These are phyloP conservation scores for Talaromyces wortmannii DNA, from an alignment of 495 filamentous ascomycete genomes.

Conservation along the genomic window DNA sequence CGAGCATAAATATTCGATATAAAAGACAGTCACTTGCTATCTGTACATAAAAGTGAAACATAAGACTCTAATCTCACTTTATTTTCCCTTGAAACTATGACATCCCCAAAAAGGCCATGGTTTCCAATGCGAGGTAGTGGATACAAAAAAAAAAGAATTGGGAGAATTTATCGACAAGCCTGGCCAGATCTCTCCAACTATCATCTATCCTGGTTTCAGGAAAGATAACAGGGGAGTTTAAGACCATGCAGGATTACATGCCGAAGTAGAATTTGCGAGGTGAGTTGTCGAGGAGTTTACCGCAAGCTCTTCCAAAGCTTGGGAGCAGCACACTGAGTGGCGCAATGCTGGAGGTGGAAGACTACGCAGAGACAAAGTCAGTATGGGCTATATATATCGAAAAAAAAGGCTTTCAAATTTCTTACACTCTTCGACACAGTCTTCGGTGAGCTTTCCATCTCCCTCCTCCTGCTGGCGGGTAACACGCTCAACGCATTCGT, in stretches of 20 bases:
- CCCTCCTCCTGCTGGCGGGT: constrained; percentile 62
- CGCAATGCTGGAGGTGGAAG: constrained; percentile 97
- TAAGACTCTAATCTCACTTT: constrained; percentile 4
- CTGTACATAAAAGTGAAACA: constrained; percentile 38
- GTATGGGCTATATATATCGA: not conserved
- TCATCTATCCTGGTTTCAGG: too few species aligned
- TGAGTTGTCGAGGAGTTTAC: constrained; percentile 40
- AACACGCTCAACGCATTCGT: constrained; percentile 94
- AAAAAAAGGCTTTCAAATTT: constrained; percentile 10
- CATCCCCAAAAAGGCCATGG: not conserved
- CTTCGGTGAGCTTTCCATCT: constrained; percentile 65
- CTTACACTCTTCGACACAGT: constrained; percentile 99
- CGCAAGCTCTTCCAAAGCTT: constrained; percentile 89
- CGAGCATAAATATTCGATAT: constrained; percentile 20
- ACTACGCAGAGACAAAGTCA: constrained; percentile 42
- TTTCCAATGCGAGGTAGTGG: constrained; percentile 1
- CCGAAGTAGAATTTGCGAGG: not conserved
- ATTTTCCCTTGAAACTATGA: not conserved
- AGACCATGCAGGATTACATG: not conserved
- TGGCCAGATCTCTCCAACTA: not conserved
- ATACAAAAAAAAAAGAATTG: not conserved
- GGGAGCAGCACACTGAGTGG: constrained; percentile 82
- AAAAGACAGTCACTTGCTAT: constrained; percentile 34
- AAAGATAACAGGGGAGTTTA: too few species aligned
- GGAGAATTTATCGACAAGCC: not conserved